A percentile compares a stretch with the other conserved stretches of the same genome.
Evolutionary conservation across 768 basidiomycete species (phyloP).

Genomic region (Porpolomopsis calyptriformis): DNA sequence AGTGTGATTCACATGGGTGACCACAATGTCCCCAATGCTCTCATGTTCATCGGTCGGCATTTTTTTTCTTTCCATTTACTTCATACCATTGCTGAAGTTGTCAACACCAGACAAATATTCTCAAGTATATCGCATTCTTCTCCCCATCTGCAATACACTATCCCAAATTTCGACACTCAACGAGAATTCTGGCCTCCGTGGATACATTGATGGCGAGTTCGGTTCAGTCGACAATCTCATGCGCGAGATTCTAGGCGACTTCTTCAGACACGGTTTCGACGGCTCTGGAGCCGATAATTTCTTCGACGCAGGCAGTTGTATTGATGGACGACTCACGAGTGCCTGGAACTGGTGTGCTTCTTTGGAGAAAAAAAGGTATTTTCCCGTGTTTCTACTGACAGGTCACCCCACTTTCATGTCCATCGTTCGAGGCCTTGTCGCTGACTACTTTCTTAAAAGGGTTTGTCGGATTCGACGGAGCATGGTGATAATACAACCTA

Average conservation of each 20-base stretch:
- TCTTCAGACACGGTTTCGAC: constrained; percentile 83
- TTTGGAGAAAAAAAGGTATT: constrained; percentile 79
- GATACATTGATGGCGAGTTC: constrained; percentile 76
- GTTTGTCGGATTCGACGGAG: constrained; percentile 78
- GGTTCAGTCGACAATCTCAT: constrained; percentile 61
- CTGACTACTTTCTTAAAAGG: constrained; percentile 30
- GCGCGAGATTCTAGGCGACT: constrained; percentile 68
- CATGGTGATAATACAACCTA: constrained; percentile 44
- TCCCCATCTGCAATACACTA: constrained; percentile 78
- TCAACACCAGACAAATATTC: constrained; percentile 58
- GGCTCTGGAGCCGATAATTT: constrained; percentile 88
- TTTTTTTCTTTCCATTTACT: background rate
- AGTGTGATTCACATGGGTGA: constrained; percentile 88
- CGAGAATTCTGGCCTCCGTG: constrained; percentile 56
- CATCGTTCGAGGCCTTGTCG: background rate
- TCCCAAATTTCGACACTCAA: constrained; percentile 57
- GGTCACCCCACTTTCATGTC: constrained; percentile 33
- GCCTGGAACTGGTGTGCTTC: constrained; percentile 89
- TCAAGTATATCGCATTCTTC: constrained; percentile 81
- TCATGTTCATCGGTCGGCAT: constrained; percentile 60
- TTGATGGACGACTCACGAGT: constrained; percentile 78
- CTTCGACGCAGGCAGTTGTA: constrained; percentile 78
- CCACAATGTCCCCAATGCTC: constrained; percentile 73
- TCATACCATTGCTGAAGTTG: background rate
- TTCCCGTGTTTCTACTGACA: constrained; percentile 66